A percentile compares a stretch with the other conserved stretches of the same genome.
Conservation (phyloP, 257 asterid genomes). For the Henckelia pumila region DNA sequence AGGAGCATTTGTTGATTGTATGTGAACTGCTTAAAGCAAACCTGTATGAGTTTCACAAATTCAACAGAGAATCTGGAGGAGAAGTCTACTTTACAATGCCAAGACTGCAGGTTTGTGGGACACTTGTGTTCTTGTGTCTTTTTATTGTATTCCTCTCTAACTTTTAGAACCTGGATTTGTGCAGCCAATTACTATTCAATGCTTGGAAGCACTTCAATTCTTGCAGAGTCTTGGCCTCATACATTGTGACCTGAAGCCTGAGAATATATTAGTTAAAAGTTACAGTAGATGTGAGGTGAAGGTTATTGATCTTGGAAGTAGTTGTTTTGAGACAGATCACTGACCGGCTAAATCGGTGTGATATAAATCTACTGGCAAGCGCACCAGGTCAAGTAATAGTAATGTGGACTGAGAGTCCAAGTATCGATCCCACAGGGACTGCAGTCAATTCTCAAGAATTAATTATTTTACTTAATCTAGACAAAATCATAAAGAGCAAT, state of each 20-base stretch:
- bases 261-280: conserved; percentile 96
- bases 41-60: conserved; percentile 92
- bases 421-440: too few relatives aligned
- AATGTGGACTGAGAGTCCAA: too few relatives aligned
- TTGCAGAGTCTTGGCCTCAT: conserved; percentile 94
- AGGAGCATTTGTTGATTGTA: conserved; percentile 95
- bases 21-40: conserved; percentile 98
- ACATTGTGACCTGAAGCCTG: conserved; percentile 98
- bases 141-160: conserved; percentile 27
- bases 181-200: conserved; percentile 96
- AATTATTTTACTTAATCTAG: too few relatives aligned
- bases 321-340: conserved; percentile 96
- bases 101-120: conserved; percentile 78
- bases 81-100: conserved; percentile 99
- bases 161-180: conserved; percentile 24
- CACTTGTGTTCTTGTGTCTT: conserved; percentile 19
- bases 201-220: conserved; percentile 96
- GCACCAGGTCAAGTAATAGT: too few relatives aligned
- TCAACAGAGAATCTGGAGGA: conserved; percentile 98
- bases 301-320: conserved; percentile 97
- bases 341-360: too few relatives aligned
- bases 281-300: conserved; percentile 99
- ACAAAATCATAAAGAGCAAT: too few relatives aligned
- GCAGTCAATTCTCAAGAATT: too few relatives aligned
- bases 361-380: too few relatives aligned